Conservation (phyloP, 1,284 basidiomycete species). For the Leccinum pachyderme region DNA sequence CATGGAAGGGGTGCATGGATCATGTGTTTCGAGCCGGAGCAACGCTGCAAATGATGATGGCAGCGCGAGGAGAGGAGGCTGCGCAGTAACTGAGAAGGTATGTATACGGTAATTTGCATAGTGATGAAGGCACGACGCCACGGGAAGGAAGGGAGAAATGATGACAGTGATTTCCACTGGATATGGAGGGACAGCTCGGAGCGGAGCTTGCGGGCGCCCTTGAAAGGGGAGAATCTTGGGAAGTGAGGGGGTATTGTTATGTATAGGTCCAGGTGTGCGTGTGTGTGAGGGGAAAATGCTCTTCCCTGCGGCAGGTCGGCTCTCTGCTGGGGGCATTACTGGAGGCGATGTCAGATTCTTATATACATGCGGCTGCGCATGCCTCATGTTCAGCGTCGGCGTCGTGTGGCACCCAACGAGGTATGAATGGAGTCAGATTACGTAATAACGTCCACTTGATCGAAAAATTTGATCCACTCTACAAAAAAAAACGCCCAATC, state of each 20-base stretch:
- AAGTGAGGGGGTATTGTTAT: conserved; percentile 8
- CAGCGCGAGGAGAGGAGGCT: conserved; percentile 23
- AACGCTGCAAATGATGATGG: conserved; percentile 19
- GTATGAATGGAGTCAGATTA: conserved; percentile 22
- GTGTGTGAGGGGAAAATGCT: conserved; percentile 19
- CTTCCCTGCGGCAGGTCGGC: conserved; percentile 5
- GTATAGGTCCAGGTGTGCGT: conserved; percentile 13
- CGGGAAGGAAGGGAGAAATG: conserved; percentile 8
- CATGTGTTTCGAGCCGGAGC: conserved; percentile 31
- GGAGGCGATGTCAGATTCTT: conserved; percentile 25
- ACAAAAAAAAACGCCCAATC: conserved; percentile 11
- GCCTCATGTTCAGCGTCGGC: conserved; percentile 18
- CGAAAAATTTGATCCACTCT: neutral
- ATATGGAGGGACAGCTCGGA: conserved; percentile 14
- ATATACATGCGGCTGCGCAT: conserved; percentile 13
- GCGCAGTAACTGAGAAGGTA: conserved; percentile 14
- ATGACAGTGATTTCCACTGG: conserved; percentile 11
- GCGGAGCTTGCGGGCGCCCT: conserved; percentile 22
- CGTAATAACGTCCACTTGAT: conserved; percentile 18
- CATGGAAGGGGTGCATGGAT: conserved; percentile 18
- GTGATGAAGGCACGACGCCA: conserved; percentile 14
- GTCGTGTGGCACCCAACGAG: neutral
- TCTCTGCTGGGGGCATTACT: conserved; percentile 14
- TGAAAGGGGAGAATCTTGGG: conserved; percentile 6
- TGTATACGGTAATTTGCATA: conserved; percentile 10